phyloP scores from a whole-genome alignment of 139 green algal species.

The Medakamo hakoo region DNA sequence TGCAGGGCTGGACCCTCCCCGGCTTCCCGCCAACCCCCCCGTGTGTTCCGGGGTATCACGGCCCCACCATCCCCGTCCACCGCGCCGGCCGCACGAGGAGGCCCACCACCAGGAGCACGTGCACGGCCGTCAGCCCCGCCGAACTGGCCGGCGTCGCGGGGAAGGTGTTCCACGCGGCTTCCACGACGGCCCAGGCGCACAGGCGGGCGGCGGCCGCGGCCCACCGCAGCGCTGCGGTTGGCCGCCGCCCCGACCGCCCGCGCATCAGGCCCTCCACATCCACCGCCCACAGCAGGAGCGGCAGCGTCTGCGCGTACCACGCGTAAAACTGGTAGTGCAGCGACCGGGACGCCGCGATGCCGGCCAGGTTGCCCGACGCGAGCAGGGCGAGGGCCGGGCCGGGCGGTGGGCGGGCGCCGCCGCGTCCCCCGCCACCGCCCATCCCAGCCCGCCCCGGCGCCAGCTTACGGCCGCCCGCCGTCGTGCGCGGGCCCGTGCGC shows the following conservation, averaged over 20 bases:
- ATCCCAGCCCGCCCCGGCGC: neutral
- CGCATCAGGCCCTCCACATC: neutral
- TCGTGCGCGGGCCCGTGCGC: no score
- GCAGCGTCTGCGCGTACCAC: conserved; percentile 54
- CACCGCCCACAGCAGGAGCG: conserved; percentile 28
- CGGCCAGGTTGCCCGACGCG: conserved; percentile 56
- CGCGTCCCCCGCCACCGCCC: neutral
- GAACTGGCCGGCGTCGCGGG: conserved; percentile 12
- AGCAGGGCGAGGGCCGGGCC: conserved; percentile 6
- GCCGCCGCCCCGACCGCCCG: neutral
- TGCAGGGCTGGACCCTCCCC: no score
- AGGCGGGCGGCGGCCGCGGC: neutral
- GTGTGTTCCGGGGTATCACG: neutral
- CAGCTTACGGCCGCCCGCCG: neutral
- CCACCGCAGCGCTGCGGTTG: no score
- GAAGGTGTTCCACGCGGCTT: conserved; percentile 30
- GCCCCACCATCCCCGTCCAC: neutral
- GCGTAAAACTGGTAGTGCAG: conserved; percentile 78
- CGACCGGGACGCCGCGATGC: conserved; percentile 50
- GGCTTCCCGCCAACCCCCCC: no score
- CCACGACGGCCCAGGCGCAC: neutral
- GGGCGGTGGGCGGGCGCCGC: neutral
- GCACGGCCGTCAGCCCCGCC: conserved; percentile 6
- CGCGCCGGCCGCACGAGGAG: neutral
- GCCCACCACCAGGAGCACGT: conserved; percentile 4